Evolutionary conservation across 2,329 filamentous ascomycete genomes (phyloP).

Genomic region (Annulohypoxylon truncatum): DNA sequence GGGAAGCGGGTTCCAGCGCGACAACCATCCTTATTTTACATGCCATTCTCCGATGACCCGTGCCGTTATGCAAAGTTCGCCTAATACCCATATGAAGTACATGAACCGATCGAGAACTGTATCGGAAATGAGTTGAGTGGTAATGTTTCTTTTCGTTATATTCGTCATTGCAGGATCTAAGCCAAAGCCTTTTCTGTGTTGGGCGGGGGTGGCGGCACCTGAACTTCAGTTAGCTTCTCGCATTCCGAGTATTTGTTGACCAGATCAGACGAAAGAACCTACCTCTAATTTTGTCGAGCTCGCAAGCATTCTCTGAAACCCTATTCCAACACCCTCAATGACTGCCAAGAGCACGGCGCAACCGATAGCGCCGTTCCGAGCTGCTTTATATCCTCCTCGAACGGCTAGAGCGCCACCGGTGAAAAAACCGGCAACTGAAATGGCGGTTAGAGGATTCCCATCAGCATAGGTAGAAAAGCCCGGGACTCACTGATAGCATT

Average conservation of each 20-base stretch:
- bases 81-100: constrained; percentile 45
- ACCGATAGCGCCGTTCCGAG: constrained; percentile 94
- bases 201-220: constrained; percentile 51
- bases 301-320: constrained; percentile 93
- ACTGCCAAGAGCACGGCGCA: constrained; percentile 94
- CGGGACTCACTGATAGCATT: constrained; percentile 79
- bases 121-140: constrained; percentile 47
- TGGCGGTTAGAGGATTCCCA: not conserved
- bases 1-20: constrained; percentile 15
- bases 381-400: constrained; percentile 89
- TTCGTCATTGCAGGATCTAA: constrained; percentile 39
- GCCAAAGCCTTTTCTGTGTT: constrained; percentile 50
- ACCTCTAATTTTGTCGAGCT: constrained; percentile 87
- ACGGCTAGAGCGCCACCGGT: constrained; percentile 93
- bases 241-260: not conserved
- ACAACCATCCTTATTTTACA: constrained; percentile 46
- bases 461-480: not conserved
- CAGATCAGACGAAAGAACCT: constrained; percentile 42
- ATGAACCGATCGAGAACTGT: constrained; percentile 38
- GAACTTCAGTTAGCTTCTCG: constrained; percentile 30
- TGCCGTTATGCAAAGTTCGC: constrained; percentile 42
- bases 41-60: constrained; percentile 33
- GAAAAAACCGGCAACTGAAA: constrained; percentile 85
- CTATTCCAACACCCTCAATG: constrained; percentile 97
- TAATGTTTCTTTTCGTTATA: constrained; percentile 26